phyloP scores from a whole-genome alignment of 257 asterid genomes.

The Penstemon barbatus region DNA sequence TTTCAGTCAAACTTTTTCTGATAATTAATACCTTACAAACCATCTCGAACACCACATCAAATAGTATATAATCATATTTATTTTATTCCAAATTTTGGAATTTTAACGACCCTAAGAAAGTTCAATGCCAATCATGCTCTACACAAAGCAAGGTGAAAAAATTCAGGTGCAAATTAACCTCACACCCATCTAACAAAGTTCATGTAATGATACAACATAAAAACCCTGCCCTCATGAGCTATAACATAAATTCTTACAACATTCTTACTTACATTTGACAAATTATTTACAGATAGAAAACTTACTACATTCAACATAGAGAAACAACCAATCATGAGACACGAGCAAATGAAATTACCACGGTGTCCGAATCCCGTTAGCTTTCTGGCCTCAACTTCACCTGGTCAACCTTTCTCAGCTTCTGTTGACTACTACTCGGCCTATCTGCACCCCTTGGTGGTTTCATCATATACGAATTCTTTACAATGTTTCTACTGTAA shows the following conservation, averaged over 20 bases:
- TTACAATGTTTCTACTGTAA: conserved; percentile 43
- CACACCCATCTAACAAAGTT: neutral
- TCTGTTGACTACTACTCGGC: conserved; percentile 48
- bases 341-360: conserved; percentile 20
- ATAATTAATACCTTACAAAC: no score
- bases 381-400: conserved; percentile 39
- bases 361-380: conserved; percentile 22
- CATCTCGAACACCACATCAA: neutral
- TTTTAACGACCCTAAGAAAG: neutral
- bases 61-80: neutral
- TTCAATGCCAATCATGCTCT: neutral
- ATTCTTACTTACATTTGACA: conserved; percentile 12
- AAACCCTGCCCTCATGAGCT: neutral
- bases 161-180: neutral
- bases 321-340: conserved; percentile 25
- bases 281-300: conserved; percentile 2
- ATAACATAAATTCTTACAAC: neutral
- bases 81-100: neutral
- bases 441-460: conserved; percentile 56
- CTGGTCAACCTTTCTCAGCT: conserved; percentile 45
- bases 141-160: neutral
- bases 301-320: neutral
- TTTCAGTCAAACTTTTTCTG: no score
- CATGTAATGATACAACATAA: neutral
- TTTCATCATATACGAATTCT: conserved; percentile 52